phyloP scores from a whole-genome alignment of 2,329 filamentous ascomycete species.

The Sclerotinia minor region DNA sequence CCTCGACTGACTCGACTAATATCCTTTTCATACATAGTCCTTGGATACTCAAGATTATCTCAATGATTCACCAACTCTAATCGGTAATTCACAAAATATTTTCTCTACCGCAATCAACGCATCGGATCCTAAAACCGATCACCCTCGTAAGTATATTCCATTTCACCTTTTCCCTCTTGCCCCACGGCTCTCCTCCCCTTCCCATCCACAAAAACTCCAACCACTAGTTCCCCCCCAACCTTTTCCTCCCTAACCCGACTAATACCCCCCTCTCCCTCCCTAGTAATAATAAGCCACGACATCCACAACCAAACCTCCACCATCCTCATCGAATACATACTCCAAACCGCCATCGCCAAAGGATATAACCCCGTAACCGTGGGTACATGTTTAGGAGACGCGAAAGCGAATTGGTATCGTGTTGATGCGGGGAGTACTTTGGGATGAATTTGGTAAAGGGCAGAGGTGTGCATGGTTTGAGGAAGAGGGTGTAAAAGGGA shows the following conservation, averaged over 20 bases:
- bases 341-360: slow-evolving; percentile 39
- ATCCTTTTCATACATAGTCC: background rate
- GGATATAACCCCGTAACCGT: slow-evolving; percentile 46
- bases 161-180: too few relatives aligned
- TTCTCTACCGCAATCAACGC: slow-evolving; percentile 29
- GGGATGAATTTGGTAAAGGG: background rate
- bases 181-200: too few relatives aligned
- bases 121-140: slow-evolving; percentile 27
- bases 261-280: too few relatives aligned
- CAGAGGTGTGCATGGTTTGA: background rate
- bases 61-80: slow-evolving; percentile 46
- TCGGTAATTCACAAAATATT: slow-evolving; percentile 49
- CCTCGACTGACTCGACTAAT: background rate
- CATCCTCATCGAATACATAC: slow-evolving; percentile 39
- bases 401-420: slow-evolving; percentile 45
- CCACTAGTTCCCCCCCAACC: too few relatives aligned
- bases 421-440: slow-evolving; percentile 25
- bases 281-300: slow-evolving; percentile 46
- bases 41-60: slow-evolving; percentile 54
- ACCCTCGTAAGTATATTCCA: slow-evolving; percentile 35
- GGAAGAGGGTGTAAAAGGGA: too few relatives aligned
- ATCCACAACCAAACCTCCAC: slow-evolving; percentile 40
- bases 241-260: too few relatives aligned
- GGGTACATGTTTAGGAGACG: slow-evolving; percentile 48
- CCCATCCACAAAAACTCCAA: too few relatives aligned